These are phyloP conservation scores for Penicillium psychrosexuale DNA, from an alignment of 2,329 filamentous ascomycete species.

Conservation along the genomic window DNA sequence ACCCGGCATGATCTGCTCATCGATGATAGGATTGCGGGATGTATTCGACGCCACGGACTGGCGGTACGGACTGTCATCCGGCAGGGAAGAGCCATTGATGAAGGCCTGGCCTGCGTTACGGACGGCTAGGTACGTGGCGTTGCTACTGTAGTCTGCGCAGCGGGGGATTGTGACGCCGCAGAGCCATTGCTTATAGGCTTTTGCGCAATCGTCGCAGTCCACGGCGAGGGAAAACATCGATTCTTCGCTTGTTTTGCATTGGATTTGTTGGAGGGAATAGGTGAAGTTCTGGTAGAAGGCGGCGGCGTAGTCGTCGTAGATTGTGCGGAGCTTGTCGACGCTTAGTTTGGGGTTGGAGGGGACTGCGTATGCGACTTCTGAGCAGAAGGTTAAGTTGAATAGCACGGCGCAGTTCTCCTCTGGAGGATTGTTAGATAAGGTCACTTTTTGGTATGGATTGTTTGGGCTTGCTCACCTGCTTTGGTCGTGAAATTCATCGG, in stretches of 20 bases:
- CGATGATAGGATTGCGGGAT: constrained; percentile 71
- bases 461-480: constrained; percentile 54
- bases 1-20: constrained; percentile 68
- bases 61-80: constrained; percentile 35
- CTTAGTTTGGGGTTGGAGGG: constrained; percentile 72
- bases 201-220: constrained; percentile 70
- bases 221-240: constrained; percentile 78
- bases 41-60: constrained; percentile 47
- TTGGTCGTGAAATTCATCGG: constrained; percentile 75
- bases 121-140: constrained; percentile 56
- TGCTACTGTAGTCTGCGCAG: constrained; percentile 75
- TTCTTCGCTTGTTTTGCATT: constrained; percentile 72
- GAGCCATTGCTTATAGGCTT: constrained; percentile 89
- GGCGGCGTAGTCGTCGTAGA: constrained; percentile 75
- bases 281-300: constrained; percentile 72
- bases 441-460: neutral
- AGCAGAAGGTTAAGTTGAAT: constrained; percentile 83
- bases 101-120: constrained; percentile 72
- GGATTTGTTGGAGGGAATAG: constrained; percentile 76
- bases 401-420: constrained; percentile 82
- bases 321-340: constrained; percentile 58
- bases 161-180: constrained; percentile 90
- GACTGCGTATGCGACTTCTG: constrained; percentile 84
- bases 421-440: constrained; percentile 25
- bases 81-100: constrained; percentile 62